Conservation (phyloP, 345 rosid species). For the Melaleuca quinquenervia region DNA sequence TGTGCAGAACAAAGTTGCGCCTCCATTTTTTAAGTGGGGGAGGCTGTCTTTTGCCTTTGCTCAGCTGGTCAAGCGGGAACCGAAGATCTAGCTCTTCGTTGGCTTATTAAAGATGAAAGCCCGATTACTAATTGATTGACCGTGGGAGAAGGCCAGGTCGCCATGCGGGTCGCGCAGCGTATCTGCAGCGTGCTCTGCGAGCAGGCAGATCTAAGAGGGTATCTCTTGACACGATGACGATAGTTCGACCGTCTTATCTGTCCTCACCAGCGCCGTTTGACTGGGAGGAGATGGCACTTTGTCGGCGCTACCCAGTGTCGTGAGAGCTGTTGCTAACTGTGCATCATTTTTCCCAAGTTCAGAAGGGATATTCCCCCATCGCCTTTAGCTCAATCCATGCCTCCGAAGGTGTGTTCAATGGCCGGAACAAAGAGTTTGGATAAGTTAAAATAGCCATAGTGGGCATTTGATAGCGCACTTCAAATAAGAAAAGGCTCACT, state of each 20-base stretch:
- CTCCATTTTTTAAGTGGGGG: constrained; percentile 19
- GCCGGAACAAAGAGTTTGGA: background rate
- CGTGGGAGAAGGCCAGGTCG: background rate
- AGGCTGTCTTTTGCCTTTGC: constrained; percentile 6
- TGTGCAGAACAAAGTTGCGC: constrained; percentile 13
- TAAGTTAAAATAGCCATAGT: background rate
- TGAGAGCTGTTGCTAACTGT: background rate
- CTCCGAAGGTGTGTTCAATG: background rate
- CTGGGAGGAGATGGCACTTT: background rate
- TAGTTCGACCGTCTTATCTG: constrained; percentile 7
- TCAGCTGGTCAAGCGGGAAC: constrained; percentile 26
- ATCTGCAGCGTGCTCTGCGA: background rate
- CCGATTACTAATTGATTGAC: background rate
- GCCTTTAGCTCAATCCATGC: background rate
- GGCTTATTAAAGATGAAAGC: background rate
- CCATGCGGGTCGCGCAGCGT: background rate
- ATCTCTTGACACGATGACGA: background rate
- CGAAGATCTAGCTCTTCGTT: constrained; percentile 19
- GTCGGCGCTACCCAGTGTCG: background rate
- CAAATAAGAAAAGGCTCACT: background rate
- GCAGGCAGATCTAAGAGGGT: background rate
- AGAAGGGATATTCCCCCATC: background rate
- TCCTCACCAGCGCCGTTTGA: background rate
- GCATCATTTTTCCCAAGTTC: background rate
- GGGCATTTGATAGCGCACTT: background rate